phyloP scores from a whole-genome alignment of 2,329 filamentous ascomycete species.

The Sarocladiaceae sp. region DNA sequence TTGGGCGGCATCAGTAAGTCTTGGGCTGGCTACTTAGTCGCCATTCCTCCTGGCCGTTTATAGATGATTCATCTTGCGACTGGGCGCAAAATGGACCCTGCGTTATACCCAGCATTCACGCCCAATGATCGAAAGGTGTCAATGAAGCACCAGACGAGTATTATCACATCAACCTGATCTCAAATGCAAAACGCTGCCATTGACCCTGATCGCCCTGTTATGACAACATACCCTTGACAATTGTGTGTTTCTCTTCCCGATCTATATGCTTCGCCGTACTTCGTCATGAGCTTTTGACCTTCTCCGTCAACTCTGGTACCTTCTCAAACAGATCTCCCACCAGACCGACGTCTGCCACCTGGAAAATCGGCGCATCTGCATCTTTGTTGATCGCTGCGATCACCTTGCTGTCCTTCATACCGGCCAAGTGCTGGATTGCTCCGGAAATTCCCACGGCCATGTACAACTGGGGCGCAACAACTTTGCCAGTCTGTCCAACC shows the following conservation, averaged over 20 bases:
- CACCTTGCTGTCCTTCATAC: constrained; percentile 99
- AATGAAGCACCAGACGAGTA: no score
- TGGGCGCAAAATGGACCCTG: no score
- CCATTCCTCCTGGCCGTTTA: no score
- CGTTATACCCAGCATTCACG: no score
- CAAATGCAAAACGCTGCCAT: not conserved
- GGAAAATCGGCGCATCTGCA: constrained; percentile 93
- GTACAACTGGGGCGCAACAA: constrained; percentile 93
- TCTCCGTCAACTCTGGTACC: constrained; percentile 93
- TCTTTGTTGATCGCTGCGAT: constrained; percentile 99
- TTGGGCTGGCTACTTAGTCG: no score
- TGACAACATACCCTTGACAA: not conserved
- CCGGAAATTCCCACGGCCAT: constrained; percentile 94
- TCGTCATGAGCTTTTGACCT: constrained; percentile 62
- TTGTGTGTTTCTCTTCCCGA: not conserved
- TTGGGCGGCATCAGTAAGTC: no score
- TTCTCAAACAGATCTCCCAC: constrained; percentile 95
- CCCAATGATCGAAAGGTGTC: no score
- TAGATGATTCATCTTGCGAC: no score
- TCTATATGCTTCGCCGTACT: constrained; percentile 13
- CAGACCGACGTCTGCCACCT: constrained; percentile 91
- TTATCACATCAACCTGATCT: no score
- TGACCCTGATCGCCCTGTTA: not conserved
- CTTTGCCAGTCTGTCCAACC: constrained; percentile 98
- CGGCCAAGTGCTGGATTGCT: constrained; percentile 95